These are phyloP conservation scores for Nannizziopsis arthrosporioides DNA, from an alignment of 2,329 filamentous ascomycete species.

Conservation along the genomic window DNA sequence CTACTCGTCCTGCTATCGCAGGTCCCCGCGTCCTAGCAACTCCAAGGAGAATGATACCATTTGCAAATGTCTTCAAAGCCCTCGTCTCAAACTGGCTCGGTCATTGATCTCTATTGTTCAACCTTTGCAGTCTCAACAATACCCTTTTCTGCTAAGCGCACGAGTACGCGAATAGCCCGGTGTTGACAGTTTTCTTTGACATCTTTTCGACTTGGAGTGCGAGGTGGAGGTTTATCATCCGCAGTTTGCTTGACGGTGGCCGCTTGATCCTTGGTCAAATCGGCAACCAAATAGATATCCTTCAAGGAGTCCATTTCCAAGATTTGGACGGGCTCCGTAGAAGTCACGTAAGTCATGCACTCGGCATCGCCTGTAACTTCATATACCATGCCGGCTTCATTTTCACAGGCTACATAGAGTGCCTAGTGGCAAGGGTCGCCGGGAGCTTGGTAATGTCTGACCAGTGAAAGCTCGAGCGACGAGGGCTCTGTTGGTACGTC, in stretches of 20 bases:
- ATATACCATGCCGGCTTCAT: constrained; percentile 18
- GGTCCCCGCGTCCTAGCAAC: not conserved
- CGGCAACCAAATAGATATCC: constrained; percentile 17
- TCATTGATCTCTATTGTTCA: constrained; percentile 15
- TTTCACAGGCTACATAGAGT: constrained; percentile 19
- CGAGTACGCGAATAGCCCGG: constrained; percentile 19
- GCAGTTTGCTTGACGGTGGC: constrained; percentile 15
- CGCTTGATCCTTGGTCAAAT: constrained; percentile 14
- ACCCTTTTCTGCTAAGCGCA: constrained; percentile 16
- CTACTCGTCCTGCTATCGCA: too few species aligned
- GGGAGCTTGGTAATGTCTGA: constrained; percentile 14
- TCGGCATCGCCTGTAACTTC: constrained; percentile 22
- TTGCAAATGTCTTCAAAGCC: too few species aligned
- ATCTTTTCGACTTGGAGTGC: constrained; percentile 14
- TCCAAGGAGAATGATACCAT: not conserved
- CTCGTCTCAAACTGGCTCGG: constrained; percentile 13
- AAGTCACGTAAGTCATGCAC: constrained; percentile 18
- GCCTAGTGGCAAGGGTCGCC: constrained; percentile 19
- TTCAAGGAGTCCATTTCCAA: constrained; percentile 9
- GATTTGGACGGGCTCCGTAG: constrained; percentile 11
- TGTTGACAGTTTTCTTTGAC: constrained; percentile 21
- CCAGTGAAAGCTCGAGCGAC: constrained; percentile 16
- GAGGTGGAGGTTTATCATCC: constrained; percentile 16
- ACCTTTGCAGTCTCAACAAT: constrained; percentile 18
- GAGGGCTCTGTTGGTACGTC: not conserved